These are phyloP conservation scores for Mycosarcoma maydis DNA, from an alignment of 1,284 basidiomycete species.

Conservation along the genomic window DNA sequence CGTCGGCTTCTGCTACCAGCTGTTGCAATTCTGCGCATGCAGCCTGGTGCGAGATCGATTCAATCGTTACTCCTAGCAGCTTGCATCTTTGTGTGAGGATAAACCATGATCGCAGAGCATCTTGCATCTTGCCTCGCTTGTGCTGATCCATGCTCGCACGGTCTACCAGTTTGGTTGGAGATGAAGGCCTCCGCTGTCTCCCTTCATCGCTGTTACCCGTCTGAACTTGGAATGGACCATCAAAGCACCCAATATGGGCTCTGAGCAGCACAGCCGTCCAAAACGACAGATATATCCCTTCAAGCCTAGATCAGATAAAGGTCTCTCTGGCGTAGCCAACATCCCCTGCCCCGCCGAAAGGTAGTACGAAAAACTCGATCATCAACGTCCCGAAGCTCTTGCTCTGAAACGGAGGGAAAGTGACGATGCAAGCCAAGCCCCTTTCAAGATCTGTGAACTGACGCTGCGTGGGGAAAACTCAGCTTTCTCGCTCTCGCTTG, in stretches of 20 bases:
- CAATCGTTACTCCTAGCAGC: constrained; percentile 26
- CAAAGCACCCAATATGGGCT: constrained; percentile 75
- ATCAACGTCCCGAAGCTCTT: constrained; percentile 91
- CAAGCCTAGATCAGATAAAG: constrained; percentile 89
- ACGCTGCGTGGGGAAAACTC: too few species aligned
- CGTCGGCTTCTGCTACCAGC: constrained; percentile 16
- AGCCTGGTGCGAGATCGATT: constrained; percentile 25
- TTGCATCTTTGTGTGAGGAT: constrained; percentile 29
- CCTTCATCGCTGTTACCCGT: not conserved
- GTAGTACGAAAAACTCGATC: constrained; percentile 98
- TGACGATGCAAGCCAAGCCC: constrained; percentile 94
- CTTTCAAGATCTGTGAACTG: too few species aligned
- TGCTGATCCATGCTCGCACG: not conserved
- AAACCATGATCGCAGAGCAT: constrained; percentile 12
- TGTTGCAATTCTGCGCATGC: constrained; percentile 25
- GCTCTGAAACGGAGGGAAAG: constrained; percentile 90
- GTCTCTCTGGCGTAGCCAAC: constrained; percentile 91
- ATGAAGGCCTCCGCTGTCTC: constrained; percentile 12
- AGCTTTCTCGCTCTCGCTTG: too few species aligned
- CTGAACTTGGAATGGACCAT: constrained; percentile 12
- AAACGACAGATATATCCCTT: constrained; percentile 88
- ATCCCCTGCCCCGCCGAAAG: constrained; percentile 80
- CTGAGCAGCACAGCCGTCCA: constrained; percentile 88
- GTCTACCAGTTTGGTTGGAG: not conserved
- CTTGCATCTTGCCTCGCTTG: constrained; percentile 1